Evolutionary conservation across 441 rosid genomes (phyloP), one percentile per base, ranked within the genome.

Genomic region (Omphalea diandra): DNA sequence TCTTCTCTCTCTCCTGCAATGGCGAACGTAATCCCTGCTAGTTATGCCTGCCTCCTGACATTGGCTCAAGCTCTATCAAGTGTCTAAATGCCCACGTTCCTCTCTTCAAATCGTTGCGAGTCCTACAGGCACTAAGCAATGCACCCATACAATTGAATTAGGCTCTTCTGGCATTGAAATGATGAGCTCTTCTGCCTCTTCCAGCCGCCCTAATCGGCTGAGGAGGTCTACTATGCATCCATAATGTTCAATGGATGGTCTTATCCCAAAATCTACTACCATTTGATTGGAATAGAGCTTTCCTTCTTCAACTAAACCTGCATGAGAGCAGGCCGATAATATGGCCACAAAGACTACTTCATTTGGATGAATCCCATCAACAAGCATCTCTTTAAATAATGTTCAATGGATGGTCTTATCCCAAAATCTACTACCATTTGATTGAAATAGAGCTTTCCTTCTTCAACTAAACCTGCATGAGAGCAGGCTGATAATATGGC

Each of bases 201-300:
- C 31, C 24, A 69, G 32, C 52, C 15, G 54, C 44, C 72, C 65
- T 0, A 65, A 56, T 11, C 72, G 72, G 44, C 65, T 56, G 2
- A 69, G 44, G 54, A 57, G 65, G 46, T 69, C 72, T 7, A 69
- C 65, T 57, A 69, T 69, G 72, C 65, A 57, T 32, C 72, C 72
- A 69, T 69, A 69, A 43, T 69, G 72, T 46, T 69, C 65, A 14
- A 69, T 22, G 27, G 56, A 41, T 22, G 72, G 72, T 57, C 55
- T 44, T 43, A 68, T 68, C n/a, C 71, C 53, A 18, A 68, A 15
- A 4, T 43, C 64, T 56, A 10, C 20, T 2, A 43, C 27, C 65
- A 68, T 68, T 68, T 44, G 54, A 43, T 35, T 68, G 65, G 57
- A 68, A 43, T 68, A 57, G 1, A 55, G n/a, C n/a, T n/a, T n/a